Conservation (phyloP, 805 yeast genomes). For the Saccharomycopsis sp. region DNA sequence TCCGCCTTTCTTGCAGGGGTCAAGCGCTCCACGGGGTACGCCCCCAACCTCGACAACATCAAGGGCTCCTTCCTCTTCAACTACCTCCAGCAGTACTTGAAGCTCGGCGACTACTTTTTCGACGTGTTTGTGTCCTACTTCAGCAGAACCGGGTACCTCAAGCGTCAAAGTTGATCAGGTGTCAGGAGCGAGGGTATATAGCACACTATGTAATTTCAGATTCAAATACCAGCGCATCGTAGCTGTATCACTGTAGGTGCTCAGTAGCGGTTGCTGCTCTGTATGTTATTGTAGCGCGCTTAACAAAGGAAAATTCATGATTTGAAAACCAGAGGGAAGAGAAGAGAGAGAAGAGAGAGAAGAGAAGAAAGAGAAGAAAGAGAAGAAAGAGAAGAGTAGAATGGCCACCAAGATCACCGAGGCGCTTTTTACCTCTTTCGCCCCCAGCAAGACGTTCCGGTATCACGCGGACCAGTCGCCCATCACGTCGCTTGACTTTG, state of each 20-base stretch:
- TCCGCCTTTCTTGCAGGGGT: slow-evolving; percentile 68
- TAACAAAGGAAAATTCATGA: no score
- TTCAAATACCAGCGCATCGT: no score
- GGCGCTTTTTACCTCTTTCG: slow-evolving; percentile 26
- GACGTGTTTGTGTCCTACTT: slow-evolving; percentile 63
- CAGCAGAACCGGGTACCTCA: slow-evolving; percentile 66
- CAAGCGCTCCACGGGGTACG: slow-evolving; percentile 56
- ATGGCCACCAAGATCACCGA: slow-evolving; percentile 23
- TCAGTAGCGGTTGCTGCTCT: no score
- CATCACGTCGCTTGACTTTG: slow-evolving; percentile 67
- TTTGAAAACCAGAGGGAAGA: not conserved
- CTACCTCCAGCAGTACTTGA: slow-evolving; percentile 58
- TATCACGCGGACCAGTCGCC: slow-evolving; percentile 41
- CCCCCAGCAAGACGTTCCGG: slow-evolving; percentile 41
- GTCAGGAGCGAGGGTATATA: not conserved
- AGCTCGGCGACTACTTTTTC: slow-evolving; percentile 74
- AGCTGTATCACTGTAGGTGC: no score
- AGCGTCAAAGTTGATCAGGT: slow-evolving; percentile 29
- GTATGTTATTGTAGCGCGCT: no score
- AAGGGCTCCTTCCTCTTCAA: slow-evolving; percentile 37
- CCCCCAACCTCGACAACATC: slow-evolving; percentile 40
- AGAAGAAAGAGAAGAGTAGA: no score
- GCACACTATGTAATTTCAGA: not conserved
- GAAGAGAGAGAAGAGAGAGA: not conserved
- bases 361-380: not conserved